Base-by-base conservation (phyloP, 2,329 filamentous ascomycete genomes). In the Fusarium kyushuense region DNA sequence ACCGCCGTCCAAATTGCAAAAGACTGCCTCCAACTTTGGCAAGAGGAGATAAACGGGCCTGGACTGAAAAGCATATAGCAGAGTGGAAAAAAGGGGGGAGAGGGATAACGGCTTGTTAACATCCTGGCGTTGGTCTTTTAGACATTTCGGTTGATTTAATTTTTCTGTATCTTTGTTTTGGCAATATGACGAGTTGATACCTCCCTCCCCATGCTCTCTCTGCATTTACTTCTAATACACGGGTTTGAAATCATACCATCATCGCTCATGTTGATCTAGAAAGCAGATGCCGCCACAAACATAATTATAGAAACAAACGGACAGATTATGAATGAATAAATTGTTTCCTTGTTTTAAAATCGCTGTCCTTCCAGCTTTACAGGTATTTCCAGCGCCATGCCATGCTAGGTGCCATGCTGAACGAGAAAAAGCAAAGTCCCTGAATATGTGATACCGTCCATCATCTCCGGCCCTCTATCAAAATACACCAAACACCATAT, bases 1-100 rank as follows among this genome's bases (percentile, higher is more conserved):
- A 41, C 82, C 84, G 48, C 83, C 84, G 42, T 75, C 80, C 53
- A 84, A 84, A 73, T 71, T 83, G 63, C 73, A 74, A 57, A 75
- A 75, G 71, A 73, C 67, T 5, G 63, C 69, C 12, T 54, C 52
- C 35, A 62, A 40, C 42, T 63, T 67, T 29, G 47, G 55, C 21
- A 74, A 75, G 69, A 63, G 69, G 57, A 72, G 69, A 51, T 74
- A 42, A 72, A 59, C 10, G 29, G 29, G 21, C 27, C 32, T 41
- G 21, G 33, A 54, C 38, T 27, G 49, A 59, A 59, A 62, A 63
- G 58, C 36, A 70, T 53, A 54, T 58, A 60, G 54, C 46, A 60
- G 46, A 56, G 47, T 63, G 42, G 49, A 47, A 35, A 54, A 53
- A 55, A 43, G 59, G 45, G 45, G 38, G 58, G 29, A 47, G 54